Evolutionary conservation across 192 early-diverging fungal species (phyloP), one percentile per base, ranked within the genome.

Genomic region (Phlyctochytrium bullatum): DNA sequence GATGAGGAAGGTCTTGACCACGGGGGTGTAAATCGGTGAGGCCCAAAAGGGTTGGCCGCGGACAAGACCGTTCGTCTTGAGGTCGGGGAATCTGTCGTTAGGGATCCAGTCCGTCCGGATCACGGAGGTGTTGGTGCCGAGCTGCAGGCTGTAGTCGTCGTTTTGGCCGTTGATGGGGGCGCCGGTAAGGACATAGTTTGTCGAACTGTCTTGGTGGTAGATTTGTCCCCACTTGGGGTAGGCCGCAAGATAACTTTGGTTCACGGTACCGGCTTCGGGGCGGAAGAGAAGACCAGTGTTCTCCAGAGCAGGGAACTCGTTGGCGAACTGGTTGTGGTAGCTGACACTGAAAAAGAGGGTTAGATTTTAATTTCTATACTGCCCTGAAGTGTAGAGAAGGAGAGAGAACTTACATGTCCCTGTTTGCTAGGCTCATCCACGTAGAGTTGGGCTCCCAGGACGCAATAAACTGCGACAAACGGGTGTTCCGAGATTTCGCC

Each of bases 251-350:
- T 57, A 57, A 27, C 20, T 25, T 27, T 57, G 54, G 6, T 57
- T 10, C 20, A 6, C 12, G 54, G 10, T 57, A 14, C 40, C 40
- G 54, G 14, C 54, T 14, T 57, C 54, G 54, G 14, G 4, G 12
- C 25, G 12, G 54, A 57, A 57, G 12, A 28, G 4, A 6, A 57
- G 4, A 28, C 54, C 54, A 28, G 54, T 28, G 27, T 57, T 57
- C 27, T 57, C 54, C 20, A 57, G 27, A 28, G 27, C 16, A 24
- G 54, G 16, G 6, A 57, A 24, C 12, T 14, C 20, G 10, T 10
- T 6, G 20, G 54, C 54, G 54, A 57, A 14, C 27, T 57, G 54
- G 54, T 57, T 20, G 54, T 57, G 54, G 54, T 57, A 57, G 25
- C 12, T 10, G 25, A 57, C 6, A 27, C 54, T 57, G 40, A 20